A percentile compares a stretch with the other conserved stretches of the same genome.
Evolutionary conservation across 495 filamentous ascomycete genomes (phyloP).

Genomic region (Penicillium psychrofluorescens): DNA sequence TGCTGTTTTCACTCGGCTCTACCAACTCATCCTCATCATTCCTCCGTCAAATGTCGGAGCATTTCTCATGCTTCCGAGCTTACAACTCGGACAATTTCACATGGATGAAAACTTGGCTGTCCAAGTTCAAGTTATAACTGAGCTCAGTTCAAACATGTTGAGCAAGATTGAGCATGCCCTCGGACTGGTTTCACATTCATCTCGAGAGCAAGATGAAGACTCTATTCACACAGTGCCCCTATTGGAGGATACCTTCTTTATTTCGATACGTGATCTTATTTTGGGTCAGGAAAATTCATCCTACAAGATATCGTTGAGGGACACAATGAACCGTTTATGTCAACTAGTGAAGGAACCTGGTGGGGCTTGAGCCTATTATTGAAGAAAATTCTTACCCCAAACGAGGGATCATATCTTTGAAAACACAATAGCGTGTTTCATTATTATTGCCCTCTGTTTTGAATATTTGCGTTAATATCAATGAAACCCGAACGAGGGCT

Average conservation of each 20-base stretch:
- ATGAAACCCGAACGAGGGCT: no score
- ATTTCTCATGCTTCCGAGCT: slow-evolving; percentile 7
- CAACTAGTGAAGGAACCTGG: slow-evolving; percentile 7
- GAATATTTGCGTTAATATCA: no score
- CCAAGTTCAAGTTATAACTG: slow-evolving; percentile 10
- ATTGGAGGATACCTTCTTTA: not conserved
- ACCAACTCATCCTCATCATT: slow-evolving; percentile 11
- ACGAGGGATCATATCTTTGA: no score
- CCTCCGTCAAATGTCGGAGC: slow-evolving; percentile 7
- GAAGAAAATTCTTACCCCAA: not conserved
- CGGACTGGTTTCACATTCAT: not conserved
- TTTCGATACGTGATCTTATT: slow-evolving; percentile 8
- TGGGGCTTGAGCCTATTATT: slow-evolving; percentile 1
- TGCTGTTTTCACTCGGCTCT: slow-evolving; percentile 11
- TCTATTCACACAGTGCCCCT: not conserved
- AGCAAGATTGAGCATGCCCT: slow-evolving; percentile 8
- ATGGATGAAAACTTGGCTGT: slow-evolving; percentile 7
- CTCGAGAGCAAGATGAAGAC: not conserved
- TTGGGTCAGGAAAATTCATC: slow-evolving; percentile 6
- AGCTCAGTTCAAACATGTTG: slow-evolving; percentile 10
- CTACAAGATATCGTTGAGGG: slow-evolving; percentile 6
- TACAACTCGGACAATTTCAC: slow-evolving; percentile 6
- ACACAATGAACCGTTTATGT: slow-evolving; percentile 11
- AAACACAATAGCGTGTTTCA: no score
- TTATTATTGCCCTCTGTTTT: no score